Base-by-base conservation (phyloP, 352 stramenopile species). In the Phytophthora pisi region DNA sequence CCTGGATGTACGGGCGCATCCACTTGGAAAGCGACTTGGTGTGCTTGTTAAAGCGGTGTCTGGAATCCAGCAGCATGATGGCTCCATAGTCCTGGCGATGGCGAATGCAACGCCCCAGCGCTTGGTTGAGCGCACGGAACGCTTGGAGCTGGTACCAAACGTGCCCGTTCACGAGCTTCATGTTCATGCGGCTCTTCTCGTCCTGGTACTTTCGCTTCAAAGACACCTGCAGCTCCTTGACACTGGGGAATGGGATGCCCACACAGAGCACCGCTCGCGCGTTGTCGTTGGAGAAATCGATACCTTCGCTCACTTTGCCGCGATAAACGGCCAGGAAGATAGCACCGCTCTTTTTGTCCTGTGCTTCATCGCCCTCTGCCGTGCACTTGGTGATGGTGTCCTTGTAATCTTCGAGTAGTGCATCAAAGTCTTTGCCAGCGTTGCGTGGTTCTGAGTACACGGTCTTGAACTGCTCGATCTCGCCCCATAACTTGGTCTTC, bases 71-170 rank as follows among this genome's bases (percentile, higher is more conserved):
- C 23, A 99, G 79, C 28, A 99, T 76, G 46, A 99, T 98, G 36
- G 92, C 88, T 11, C 98, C 98, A 67, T 98, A 99, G 75, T 99
- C 98, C 28, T 91, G 77, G 4, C 92, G 89, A 74, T 99, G 98
- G 26, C 98, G 96, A 79, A 99, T 99, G 31, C 98, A 98, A 45
- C 98, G 90, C 1, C 98, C 98, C 16, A 99, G 86, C 10, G 98
- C 97, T 84, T 99, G 98, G 78, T 99, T 99, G 10, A 99, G 90
- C 11, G 97, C 97, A n/a, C 97, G 89, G 70, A 98, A 98, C 0
- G 97, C 97, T 71, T 99, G 96, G 36, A 99, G 90, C 24, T 93
- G 88, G 77, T 99, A 99, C 98, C 98, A 99, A 15, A 73, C 70
- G 45, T 78, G 70, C 11, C 88, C 88, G 16, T 86, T 90, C n/a